phyloP scores from a whole-genome alignment of 495 filamentous ascomycete species.

The Pseudevernia furfuracea region DNA sequence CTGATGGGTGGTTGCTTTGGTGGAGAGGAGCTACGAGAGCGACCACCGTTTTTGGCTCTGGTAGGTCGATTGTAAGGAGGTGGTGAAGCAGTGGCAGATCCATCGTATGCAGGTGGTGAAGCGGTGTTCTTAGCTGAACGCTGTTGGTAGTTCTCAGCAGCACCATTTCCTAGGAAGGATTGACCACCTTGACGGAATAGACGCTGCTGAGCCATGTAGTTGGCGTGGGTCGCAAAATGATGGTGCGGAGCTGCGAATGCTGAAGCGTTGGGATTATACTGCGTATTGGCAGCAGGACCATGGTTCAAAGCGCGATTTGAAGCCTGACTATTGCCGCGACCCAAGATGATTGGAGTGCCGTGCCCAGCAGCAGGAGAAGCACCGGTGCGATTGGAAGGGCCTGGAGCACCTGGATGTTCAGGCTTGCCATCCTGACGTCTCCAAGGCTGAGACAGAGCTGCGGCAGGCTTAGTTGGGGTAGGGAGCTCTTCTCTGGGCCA shows the following conservation, averaged over 20 bases:
- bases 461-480: neutral
- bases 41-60: neutral
- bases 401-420: neutral
- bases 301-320: neutral
- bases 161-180: neutral
- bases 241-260: slow-evolving; percentile 1
- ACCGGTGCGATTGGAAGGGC: neutral
- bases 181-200: neutral
- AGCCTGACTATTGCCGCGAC: neutral
- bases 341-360: neutral
- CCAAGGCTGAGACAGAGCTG: slow-evolving; percentile 8
- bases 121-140: neutral
- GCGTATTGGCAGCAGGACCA: slow-evolving; percentile 1
- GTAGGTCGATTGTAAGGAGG: neutral
- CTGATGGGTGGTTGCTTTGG: slow-evolving; percentile 19
- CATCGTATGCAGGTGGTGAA: neutral
- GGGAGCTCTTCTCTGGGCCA: slow-evolving; percentile 45
- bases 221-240: slow-evolving; percentile 2
- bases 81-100: neutral
- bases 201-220: neutral
- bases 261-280: slow-evolving; percentile 2
- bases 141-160: neutral
- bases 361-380: neutral
- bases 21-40: neutral
- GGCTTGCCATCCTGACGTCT: slow-evolving; percentile 10